Conservation (phyloP, 108 stramenopile genomes). For the Parietichytrium sp. region DNA sequence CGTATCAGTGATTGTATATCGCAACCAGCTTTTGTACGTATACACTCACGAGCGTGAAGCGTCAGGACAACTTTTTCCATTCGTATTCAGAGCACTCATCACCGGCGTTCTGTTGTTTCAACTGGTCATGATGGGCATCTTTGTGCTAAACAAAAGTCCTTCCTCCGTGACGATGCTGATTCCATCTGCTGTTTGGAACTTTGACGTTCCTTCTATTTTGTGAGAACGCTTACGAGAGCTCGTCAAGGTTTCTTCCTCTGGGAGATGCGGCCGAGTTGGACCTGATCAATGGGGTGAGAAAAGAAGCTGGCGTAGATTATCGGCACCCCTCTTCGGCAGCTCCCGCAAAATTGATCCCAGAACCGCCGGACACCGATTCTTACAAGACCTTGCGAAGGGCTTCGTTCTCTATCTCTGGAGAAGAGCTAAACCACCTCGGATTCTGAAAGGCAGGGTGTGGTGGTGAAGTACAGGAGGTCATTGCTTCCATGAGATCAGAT, state of each 20-base stretch:
- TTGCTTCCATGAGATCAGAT: too few species aligned
- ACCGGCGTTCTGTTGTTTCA: neutral
- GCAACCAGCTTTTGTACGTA: conserved; percentile 23
- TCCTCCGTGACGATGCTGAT: conserved; percentile 1
- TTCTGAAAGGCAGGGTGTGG: too few species aligned
- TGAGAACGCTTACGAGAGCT: conserved; percentile 24
- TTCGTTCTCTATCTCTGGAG: neutral
- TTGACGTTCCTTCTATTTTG: conserved; percentile 27
- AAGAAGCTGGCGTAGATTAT: neutral
- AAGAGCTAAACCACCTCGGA: too few species aligned
- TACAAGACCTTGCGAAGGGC: neutral
- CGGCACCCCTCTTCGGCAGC: neutral
- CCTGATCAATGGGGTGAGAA: neutral
- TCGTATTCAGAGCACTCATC: conserved; percentile 17
- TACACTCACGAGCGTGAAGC: conserved; percentile 39
- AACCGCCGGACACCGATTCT: neutral
- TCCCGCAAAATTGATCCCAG: neutral
- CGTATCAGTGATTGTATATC: conserved; percentile 8
- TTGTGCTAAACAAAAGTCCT: neutral
- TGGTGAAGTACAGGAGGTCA: too few species aligned
- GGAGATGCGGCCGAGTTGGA: conserved; percentile 24
- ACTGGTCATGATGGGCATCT: conserved; percentile 32
- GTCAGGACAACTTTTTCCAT: neutral
- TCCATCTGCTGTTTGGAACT: neutral
- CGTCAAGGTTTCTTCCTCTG: conserved; percentile 5